Conservation (phyloP, 768 basidiomycete genomes). For the Termitomyces sp. region DNA sequence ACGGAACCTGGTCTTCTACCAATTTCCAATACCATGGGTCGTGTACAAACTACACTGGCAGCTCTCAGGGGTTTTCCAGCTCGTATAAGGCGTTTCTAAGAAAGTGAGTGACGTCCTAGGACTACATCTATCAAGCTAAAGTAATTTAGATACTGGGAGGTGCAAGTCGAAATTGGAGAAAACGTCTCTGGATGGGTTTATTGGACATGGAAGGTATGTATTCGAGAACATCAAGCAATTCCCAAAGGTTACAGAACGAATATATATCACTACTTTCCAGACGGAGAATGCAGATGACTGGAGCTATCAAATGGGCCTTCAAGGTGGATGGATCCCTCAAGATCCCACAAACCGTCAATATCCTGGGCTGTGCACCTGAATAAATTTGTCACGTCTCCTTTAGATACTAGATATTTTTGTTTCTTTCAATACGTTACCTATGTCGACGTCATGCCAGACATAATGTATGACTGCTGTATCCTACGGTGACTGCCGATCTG, state of each 20-base stretch:
- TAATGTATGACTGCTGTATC: no score
- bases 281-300: conserved; percentile 68
- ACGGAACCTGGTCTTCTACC: conserved; percentile 42
- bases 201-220: conserved; percentile 73
- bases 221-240: not conserved
- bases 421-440: no score
- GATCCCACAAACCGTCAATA: conserved; percentile 62
- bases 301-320: conserved; percentile 69
- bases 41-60: conserved; percentile 60
- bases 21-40: conserved; percentile 47
- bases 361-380: conserved; percentile 51
- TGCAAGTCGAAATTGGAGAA: conserved; percentile 72
- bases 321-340: conserved; percentile 74
- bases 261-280: conserved; percentile 19
- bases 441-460: no score
- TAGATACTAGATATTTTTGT: not conserved
- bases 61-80: conserved; percentile 47
- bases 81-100: conserved; percentile 60
- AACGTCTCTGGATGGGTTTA: conserved; percentile 66
- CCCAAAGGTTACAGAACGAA: not conserved
- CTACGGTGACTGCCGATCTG: no score
- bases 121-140: not conserved
- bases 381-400: not conserved
- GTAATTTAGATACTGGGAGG: conserved; percentile 63
- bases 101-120: conserved; percentile 34